A percentile compares a stretch with the other conserved stretches of the same genome.
These are phyloP conservation scores for Coemansia brasiliensis DNA, from an alignment of 192 early-diverging fungal species.

Conservation along the genomic window DNA sequence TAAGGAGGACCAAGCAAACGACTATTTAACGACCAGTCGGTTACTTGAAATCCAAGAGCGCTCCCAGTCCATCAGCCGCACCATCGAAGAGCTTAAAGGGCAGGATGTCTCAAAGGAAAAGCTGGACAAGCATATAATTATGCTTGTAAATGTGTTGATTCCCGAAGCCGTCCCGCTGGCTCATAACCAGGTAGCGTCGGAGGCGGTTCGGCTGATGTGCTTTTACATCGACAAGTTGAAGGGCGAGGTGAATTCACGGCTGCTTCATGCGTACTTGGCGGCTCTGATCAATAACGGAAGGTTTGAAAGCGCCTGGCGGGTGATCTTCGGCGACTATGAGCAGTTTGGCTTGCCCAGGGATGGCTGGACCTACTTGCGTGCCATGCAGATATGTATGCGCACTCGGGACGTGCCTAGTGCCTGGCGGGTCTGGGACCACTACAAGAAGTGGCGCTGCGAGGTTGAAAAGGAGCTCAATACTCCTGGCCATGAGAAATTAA, in stretches of 20 bases:
- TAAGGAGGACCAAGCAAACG: conserved; percentile 8
- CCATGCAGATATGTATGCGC: conserved; percentile 63
- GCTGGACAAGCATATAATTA: conserved; percentile 7
- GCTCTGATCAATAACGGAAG: conserved; percentile 60
- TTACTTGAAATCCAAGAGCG: conserved; percentile 32
- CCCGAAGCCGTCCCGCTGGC: conserved; percentile 38
- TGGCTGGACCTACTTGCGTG: conserved; percentile 63
- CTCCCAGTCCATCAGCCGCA: conserved; percentile 15
- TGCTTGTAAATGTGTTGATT: conserved; percentile 40
- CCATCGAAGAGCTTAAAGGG: neutral
- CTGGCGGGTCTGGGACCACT: conserved; percentile 69
- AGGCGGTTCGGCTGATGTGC: conserved; percentile 27
- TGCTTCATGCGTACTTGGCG: conserved; percentile 64
- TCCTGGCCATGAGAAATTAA: conserved; percentile 32
- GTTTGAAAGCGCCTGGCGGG: conserved; percentile 44
- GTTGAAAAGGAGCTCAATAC: conserved; percentile 41
- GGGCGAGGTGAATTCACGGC: conserved; percentile 48
- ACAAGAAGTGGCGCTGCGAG: conserved; percentile 58
- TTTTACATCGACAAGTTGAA: conserved; percentile 39
- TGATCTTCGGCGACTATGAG: conserved; percentile 57
- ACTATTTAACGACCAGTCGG: conserved; percentile 9
- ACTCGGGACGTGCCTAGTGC: conserved; percentile 62
- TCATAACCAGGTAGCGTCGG: conserved; percentile 37
- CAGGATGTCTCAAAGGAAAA: conserved; percentile 14
- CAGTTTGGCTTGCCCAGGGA: conserved; percentile 54